Evolutionary conservation across 208 protist species (phyloP).

Genomic region (Leishmania turanica): DNA sequence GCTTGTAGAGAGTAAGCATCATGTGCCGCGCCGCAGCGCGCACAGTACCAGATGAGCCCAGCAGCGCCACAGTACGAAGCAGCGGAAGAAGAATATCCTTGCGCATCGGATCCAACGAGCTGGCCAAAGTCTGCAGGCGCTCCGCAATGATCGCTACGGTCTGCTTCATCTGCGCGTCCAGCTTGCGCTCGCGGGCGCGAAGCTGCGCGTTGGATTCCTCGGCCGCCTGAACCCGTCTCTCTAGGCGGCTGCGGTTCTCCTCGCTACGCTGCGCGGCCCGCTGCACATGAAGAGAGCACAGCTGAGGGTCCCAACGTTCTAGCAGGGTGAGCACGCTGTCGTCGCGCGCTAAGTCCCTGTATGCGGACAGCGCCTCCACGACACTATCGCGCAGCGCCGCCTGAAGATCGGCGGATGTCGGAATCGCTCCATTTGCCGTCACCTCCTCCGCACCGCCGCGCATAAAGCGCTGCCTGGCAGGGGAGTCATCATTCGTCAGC

Average conservation of each 20-base stretch:
- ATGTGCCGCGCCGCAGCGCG: conserved; percentile 45
- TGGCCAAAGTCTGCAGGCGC: conserved; percentile 44
- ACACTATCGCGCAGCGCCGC: conserved; percentile 14
- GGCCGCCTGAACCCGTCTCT: conserved; percentile 5
- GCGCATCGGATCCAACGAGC: conserved; percentile 52
- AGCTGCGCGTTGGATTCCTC: conserved; percentile 17
- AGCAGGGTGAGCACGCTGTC: conserved; percentile 17
- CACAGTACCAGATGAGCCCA: conserved; percentile 31
- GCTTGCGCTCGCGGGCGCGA: conserved; percentile 27
- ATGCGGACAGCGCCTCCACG: conserved; percentile 23
- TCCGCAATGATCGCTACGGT: conserved; percentile 46
- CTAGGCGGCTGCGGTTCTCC: not conserved
- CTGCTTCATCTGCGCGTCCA: conserved; percentile 33
- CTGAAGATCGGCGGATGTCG: not conserved
- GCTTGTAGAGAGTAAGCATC: conserved; percentile 63
- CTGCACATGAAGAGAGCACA: conserved; percentile 1
- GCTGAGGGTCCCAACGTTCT: conserved; percentile 15
- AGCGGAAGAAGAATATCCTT: conserved; percentile 69
- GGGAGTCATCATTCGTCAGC: not conserved
- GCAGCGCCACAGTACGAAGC: conserved; percentile 41
- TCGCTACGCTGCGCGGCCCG: not conserved
- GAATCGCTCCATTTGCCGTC: not conserved
- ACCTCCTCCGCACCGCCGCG: not conserved
- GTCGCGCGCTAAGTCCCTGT: conserved; percentile 8
- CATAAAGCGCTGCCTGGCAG: not conserved